These are phyloP conservation scores for Fusarium torulosum DNA, from an alignment of 2,329 filamentous ascomycete genomes.

Conservation along the genomic window DNA sequence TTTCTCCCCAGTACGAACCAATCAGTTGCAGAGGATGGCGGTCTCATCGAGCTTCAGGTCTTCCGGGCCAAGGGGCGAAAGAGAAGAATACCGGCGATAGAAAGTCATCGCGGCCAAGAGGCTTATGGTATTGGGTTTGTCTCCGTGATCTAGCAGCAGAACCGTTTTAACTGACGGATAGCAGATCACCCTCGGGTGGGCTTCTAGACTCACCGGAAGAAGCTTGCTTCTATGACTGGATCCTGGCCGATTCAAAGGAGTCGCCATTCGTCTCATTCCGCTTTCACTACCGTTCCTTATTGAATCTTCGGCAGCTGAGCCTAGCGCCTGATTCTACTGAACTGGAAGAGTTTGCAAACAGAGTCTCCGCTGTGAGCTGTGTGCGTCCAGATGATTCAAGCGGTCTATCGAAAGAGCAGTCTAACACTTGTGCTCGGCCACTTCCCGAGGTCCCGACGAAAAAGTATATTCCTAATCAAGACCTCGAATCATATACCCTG, in stretches of 20 bases:
- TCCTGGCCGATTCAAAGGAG: conserved; percentile 64
- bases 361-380: not conserved
- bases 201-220: conserved; percentile 65
- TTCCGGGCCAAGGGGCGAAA: conserved; percentile 65
- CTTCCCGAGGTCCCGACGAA: conserved; percentile 41
- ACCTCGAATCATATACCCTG: conserved; percentile 13
- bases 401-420: not conserved
- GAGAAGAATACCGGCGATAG: conserved; percentile 57
- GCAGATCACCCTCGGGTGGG: conserved; percentile 65
- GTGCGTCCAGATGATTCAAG: not conserved
- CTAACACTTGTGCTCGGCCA: conserved; percentile 24
- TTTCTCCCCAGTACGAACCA: conserved; percentile 58
- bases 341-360: not conserved
- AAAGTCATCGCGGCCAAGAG: conserved; percentile 61
- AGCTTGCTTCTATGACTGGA: conserved; percentile 65
- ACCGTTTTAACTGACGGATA: conserved; percentile 17
- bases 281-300: conserved; percentile 69
- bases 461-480: conserved; percentile 6
- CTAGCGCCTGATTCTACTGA: conserved; percentile 55
- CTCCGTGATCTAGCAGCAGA: not conserved
- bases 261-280: conserved; percentile 65
- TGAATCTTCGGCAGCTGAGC: conserved; percentile 61
- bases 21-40: conserved; percentile 65
- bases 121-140: conserved; percentile 67
- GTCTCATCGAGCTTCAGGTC: conserved; percentile 65